phyloP scores from a whole-genome alignment of 192 early-diverging fungal genomes.

The Linnemannia schmuckeri region DNA sequence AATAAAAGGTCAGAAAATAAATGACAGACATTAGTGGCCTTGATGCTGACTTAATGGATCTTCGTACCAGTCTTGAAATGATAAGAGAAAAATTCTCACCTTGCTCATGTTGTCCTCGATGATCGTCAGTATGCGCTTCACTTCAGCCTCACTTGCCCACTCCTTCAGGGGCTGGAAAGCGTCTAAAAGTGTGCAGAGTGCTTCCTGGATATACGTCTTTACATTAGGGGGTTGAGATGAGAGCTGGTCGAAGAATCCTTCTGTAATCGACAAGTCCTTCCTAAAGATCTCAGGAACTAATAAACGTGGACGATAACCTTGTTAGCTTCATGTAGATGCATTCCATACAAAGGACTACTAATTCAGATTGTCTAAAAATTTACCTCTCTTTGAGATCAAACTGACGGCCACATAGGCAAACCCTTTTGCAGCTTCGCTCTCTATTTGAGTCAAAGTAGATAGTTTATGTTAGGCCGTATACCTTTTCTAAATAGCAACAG shows the following conservation, averaged over 20 bases:
- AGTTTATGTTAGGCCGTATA: background rate
- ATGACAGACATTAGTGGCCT: background rate
- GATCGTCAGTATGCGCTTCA: conserved; percentile 58
- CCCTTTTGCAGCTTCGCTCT: conserved; percentile 78
- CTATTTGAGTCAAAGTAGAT: conserved; percentile 16
- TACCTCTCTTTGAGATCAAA: conserved; percentile 79
- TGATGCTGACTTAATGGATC: background rate
- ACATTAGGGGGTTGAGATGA: conserved; percentile 72
- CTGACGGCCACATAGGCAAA: conserved; percentile 90
- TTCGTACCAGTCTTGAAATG: background rate
- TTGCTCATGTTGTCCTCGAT: conserved; percentile 67
- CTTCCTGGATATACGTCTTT: conserved; percentile 85
- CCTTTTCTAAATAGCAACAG: background rate
- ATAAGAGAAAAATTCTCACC: conserved; percentile 26
- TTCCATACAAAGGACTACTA: background rate
- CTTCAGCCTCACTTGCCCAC: conserved; percentile 41
- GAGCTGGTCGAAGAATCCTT: conserved; percentile 79
- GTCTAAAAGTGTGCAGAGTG: conserved; percentile 81
- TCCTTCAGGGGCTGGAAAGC: conserved; percentile 62
- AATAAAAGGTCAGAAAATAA: background rate
- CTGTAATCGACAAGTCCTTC: conserved; percentile 71
- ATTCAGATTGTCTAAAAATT: background rate
- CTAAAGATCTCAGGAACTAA: conserved; percentile 77
- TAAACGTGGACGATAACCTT: background rate
- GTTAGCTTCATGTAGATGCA: background rate